These are phyloP conservation scores for Mortierella sp. DNA, from an alignment of 371 early-diverging fungal genomes.

Conservation along the genomic window DNA sequence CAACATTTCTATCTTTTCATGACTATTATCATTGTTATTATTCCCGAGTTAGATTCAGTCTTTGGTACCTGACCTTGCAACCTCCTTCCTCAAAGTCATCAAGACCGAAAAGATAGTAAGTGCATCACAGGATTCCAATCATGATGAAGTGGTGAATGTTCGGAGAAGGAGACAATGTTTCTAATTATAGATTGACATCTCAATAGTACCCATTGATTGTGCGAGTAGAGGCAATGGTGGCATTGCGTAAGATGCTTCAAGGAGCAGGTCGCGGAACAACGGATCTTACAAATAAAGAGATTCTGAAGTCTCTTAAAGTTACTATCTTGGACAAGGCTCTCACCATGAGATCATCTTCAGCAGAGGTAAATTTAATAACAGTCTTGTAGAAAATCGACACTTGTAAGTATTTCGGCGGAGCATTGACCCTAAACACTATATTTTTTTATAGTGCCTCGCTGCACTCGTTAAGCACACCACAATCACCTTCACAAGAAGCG, in stretches of 20 bases:
- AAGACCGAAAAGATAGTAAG: constrained; percentile 78
- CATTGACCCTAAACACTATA: background rate
- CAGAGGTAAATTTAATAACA: constrained; percentile 69
- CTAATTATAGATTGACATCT: background rate
- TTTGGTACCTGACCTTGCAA: constrained; percentile 83
- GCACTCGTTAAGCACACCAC: constrained; percentile 38
- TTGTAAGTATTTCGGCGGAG: background rate
- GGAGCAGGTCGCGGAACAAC: constrained; percentile 86
- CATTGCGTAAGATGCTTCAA: constrained; percentile 74
- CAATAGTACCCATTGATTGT: constrained; percentile 70
- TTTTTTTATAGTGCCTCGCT: constrained; percentile 29
- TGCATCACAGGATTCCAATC: background rate
- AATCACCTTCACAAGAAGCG: constrained; percentile 63
- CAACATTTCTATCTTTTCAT: background rate
- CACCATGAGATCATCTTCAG: constrained; percentile 76
- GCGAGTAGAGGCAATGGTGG: constrained; percentile 77
- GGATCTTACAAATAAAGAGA: constrained; percentile 81
- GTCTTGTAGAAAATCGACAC: background rate
- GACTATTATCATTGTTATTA: background rate
- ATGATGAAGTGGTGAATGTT: background rate
- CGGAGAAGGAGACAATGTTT: background rate
- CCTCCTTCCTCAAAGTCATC: constrained; percentile 71
- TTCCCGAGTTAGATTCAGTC: constrained; percentile 68
- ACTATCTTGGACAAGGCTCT: constrained; percentile 83
- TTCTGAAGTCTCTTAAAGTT: constrained; percentile 74